These are phyloP conservation scores for Lentinula edodes DNA, from an alignment of 768 basidiomycete species.

Conservation along the genomic window DNA sequence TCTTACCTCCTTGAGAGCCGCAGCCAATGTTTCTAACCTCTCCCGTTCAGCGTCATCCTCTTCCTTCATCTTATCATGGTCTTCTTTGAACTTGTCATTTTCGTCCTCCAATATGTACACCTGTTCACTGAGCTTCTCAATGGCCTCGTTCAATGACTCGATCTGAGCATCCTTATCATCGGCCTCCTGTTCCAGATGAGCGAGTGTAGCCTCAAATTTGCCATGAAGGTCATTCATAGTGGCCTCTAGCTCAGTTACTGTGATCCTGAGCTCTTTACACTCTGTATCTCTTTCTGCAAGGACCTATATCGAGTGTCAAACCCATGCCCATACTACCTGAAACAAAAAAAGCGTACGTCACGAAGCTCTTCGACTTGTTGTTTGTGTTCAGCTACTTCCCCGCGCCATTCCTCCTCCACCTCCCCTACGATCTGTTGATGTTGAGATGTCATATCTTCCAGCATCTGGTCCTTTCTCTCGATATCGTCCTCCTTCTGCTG, in stretches of 20 bases:
- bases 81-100: slow-evolving; percentile 70
- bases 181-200: slow-evolving; percentile 72
- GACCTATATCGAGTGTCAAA: slow-evolving; percentile 36
- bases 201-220: slow-evolving; percentile 71
- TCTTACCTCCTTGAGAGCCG: slow-evolving; percentile 77
- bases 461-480: slow-evolving; percentile 70
- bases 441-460: slow-evolving; percentile 72
- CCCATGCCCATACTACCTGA: neutral
- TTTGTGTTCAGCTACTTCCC: slow-evolving; percentile 79
- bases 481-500: slow-evolving; percentile 86
- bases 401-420: slow-evolving; percentile 83
- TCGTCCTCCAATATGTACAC: slow-evolving; percentile 87
- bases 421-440: slow-evolving; percentile 66
- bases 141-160: slow-evolving; percentile 64
- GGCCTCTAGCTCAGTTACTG: slow-evolving; percentile 70
- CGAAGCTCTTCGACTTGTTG: slow-evolving; percentile 75
- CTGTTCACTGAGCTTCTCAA: slow-evolving; percentile 75
- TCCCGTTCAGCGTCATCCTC: slow-evolving; percentile 73
- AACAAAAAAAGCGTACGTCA: slow-evolving; percentile 42
- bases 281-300: slow-evolving; percentile 78
- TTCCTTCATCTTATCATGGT: slow-evolving; percentile 59
- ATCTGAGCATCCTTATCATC: slow-evolving; percentile 80
- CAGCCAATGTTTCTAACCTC: slow-evolving; percentile 56
- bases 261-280: slow-evolving; percentile 66
- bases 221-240: slow-evolving; percentile 62